Conservation (phyloP, 441 rosid genomes). For the Melastoma candidum region DNA sequence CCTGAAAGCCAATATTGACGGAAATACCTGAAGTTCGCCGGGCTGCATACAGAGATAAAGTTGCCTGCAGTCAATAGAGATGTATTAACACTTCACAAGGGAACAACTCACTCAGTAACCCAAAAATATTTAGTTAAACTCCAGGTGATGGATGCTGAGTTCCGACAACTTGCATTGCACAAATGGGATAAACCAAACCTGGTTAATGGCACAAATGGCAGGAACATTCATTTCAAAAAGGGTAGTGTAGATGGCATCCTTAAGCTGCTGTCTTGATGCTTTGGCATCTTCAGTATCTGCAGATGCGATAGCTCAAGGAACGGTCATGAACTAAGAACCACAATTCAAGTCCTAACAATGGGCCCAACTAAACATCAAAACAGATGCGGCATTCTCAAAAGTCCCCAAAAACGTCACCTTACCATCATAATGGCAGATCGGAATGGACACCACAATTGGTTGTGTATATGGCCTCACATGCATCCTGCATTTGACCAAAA, state of each 20-base stretch:
- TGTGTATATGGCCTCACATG: constrained; percentile 59
- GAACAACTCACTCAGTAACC: neutral
- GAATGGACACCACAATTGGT: constrained; percentile 71
- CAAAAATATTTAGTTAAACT: neutral
- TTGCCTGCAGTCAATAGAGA: constrained; percentile 44
- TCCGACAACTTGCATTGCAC: neutral
- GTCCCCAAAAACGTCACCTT: constrained; percentile 15
- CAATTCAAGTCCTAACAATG: neutral
- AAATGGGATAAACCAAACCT: constrained; percentile 31
- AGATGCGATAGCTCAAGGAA: neutral
- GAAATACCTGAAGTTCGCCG: constrained; percentile 71
- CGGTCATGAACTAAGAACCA: neutral
- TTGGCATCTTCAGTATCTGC: constrained; percentile 83
- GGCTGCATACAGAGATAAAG: constrained; percentile 69
- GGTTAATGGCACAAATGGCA: constrained; percentile 79
- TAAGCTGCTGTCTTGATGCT: constrained; percentile 86
- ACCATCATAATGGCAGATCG: constrained; percentile 91
- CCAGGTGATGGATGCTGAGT: neutral
- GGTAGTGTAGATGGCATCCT: constrained; percentile 56
- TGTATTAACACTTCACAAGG: neutral
- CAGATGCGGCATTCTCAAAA: constrained; percentile 3
- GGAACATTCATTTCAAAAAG: constrained; percentile 88
- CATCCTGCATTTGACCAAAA: constrained; percentile 45
- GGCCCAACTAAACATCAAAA: neutral
- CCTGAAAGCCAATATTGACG: constrained; percentile 86